These are phyloP conservation scores for Trichoderma gracile DNA, from an alignment of 2,329 filamentous ascomycete species.

Conservation along the genomic window DNA sequence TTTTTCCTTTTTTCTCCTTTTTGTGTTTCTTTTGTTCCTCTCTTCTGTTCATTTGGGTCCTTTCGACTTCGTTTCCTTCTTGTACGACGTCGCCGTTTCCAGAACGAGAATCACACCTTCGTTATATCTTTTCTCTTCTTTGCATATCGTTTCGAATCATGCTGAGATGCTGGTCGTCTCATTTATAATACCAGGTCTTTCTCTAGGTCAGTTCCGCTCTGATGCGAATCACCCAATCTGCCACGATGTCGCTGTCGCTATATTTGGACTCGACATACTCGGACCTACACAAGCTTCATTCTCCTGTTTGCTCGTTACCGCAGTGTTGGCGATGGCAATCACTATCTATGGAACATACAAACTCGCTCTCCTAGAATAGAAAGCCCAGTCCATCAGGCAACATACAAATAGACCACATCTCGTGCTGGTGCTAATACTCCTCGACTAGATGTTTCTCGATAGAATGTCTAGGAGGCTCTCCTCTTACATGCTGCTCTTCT, in stretches of 20 bases:
- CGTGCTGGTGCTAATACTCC: conserved; percentile 1
- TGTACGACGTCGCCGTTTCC: conserved; percentile 6
- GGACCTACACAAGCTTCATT: not conserved
- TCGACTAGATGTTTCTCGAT: conserved; percentile 44
- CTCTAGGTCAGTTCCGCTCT: conserved; percentile 27
- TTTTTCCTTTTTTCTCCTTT: conserved; percentile 27
- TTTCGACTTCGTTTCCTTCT: conserved; percentile 10
- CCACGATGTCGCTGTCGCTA: not conserved
- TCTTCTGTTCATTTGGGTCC: not conserved
- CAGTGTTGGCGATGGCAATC: no score
- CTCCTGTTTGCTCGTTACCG: not conserved
- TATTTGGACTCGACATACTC: no score
- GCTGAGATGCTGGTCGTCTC: conserved; percentile 42
- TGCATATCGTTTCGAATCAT: conserved; percentile 30
- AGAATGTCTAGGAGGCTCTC: conserved; percentile 46
- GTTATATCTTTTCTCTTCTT: not conserved
- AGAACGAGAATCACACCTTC: conserved; percentile 17
- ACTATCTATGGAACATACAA: no score
- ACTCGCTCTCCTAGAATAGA: no score
- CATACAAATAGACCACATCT: not conserved
- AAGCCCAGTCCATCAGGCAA: no score
- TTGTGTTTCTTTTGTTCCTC: conserved; percentile 27
- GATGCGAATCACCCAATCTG: not conserved
- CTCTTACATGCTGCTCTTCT: conserved; percentile 35
- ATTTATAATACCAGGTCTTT: conserved; percentile 24